Evolutionary conservation across 345 rosid species (phyloP).

Genomic region (Populus tremula): DNA sequence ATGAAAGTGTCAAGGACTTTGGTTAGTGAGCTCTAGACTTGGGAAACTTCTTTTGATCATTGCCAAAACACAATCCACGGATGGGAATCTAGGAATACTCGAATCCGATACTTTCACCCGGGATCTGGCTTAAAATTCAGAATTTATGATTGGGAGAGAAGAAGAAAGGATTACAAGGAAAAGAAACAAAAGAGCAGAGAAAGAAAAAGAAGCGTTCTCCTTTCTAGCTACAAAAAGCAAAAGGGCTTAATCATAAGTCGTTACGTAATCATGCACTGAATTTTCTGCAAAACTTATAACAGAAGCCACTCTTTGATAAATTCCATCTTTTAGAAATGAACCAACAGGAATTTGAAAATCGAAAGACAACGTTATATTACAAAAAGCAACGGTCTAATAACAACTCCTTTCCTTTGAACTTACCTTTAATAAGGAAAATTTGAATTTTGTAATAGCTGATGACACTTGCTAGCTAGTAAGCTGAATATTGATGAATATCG

Average conservation of each 20-base stretch:
- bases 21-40: conserved; percentile 22
- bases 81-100: neutral
- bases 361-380: conserved; percentile 30
- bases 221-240: conserved; percentile 44
- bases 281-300: conserved; percentile 9
- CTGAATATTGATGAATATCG: conserved; percentile 19
- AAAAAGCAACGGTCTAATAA: conserved; percentile 48
- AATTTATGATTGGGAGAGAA: conserved; percentile 17
- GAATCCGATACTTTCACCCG: conserved; percentile 19
- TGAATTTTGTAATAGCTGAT: conserved; percentile 42
- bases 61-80: conserved; percentile 21
- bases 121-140: conserved; percentile 28
- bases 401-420: conserved; percentile 15
- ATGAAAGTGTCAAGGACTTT: conserved; percentile 19
- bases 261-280: conserved; percentile 33
- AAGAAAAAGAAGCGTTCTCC: conserved; percentile 27
- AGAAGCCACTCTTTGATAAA: conserved; percentile 15
- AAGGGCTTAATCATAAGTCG: conserved; percentile 39
- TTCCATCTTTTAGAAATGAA: neutral
- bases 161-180: conserved; percentile 3
- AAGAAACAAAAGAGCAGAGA: neutral
- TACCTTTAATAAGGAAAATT: conserved; percentile 42
- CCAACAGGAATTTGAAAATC: conserved; percentile 39
- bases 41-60: conserved; percentile 3
- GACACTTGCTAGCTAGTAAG: neutral